Conservation (phyloP, 1,284 basidiomycete genomes). For the Tilletia horrida region DNA sequence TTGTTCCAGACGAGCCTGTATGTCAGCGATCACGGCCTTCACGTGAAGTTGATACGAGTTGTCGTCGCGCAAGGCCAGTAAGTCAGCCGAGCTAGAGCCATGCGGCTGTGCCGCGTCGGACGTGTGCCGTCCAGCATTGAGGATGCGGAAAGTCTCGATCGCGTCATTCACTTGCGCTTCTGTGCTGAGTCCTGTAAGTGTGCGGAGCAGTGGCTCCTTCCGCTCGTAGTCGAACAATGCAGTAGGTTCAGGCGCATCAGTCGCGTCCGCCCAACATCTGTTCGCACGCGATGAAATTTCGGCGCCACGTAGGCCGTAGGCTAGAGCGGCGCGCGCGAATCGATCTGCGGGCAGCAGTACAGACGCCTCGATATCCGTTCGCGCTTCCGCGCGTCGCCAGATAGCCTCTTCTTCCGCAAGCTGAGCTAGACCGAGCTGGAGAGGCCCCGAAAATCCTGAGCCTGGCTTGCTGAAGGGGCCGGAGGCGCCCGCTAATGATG, state of each 20-base stretch:
- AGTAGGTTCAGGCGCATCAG: background rate
- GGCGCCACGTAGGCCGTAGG: slow-evolving; percentile 40
- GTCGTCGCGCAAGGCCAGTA: background rate
- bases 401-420: slow-evolving; percentile 4
- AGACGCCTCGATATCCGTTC: slow-evolving; percentile 3
- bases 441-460: background rate
- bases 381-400: slow-evolving; percentile 11
- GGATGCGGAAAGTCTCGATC: slow-evolving; percentile 40
- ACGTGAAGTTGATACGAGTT: slow-evolving; percentile 1
- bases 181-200: slow-evolving; percentile 49
- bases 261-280: background rate
- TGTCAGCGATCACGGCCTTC: slow-evolving; percentile 12
- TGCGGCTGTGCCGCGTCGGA: background rate
- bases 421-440: slow-evolving; percentile 4
- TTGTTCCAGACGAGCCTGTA: background rate
- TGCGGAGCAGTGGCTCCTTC: slow-evolving; percentile 30
- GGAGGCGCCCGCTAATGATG: background rate
- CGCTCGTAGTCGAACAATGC: background rate
- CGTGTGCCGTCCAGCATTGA: slow-evolving; percentile 28
- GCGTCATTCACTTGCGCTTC: slow-evolving; percentile 50
- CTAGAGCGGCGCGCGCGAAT: slow-evolving; percentile 42
- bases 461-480: background rate
- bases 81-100: background rate
- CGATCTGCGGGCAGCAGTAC: background rate
- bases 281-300: slow-evolving; percentile 21